Conservation (phyloP, 2,329 filamentous ascomycete species). For the Mycosphaerella sp. region DNA sequence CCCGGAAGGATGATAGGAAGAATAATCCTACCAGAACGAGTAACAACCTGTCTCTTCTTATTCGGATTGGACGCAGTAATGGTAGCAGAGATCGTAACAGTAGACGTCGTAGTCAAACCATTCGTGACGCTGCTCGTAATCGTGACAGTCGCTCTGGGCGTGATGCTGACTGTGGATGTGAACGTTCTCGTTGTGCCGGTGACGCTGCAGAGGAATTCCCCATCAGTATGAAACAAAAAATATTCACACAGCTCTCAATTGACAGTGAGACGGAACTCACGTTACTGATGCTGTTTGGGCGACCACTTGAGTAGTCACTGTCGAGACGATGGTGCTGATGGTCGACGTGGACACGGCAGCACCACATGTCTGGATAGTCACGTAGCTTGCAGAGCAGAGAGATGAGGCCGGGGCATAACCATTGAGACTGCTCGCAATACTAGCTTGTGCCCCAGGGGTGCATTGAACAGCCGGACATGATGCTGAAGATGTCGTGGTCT, state of each 20-base stretch:
- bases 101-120: neutral
- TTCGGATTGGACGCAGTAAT: neutral
- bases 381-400: neutral
- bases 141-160: neutral
- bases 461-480: neutral
- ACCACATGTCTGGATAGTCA: neutral
- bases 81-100: neutral
- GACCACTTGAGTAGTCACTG: neutral
- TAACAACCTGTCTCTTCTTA: neutral
- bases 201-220: neutral
- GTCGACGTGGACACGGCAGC: neutral
- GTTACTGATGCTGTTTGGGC: neutral
- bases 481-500: neutral
- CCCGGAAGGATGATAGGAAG: neutral
- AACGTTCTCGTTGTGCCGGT: neutral
- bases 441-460: neutral
- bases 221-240: neutral
- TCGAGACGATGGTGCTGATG: neutral
- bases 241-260: neutral
- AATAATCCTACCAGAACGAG: neutral
- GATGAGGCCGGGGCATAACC: neutral
- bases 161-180: neutral
- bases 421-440: neutral
- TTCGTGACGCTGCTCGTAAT: neutral
- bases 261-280: neutral